Percentiles rank a stretch among this genome's conserved stretches.
Conservation (phyloP, 2,329 filamentous ascomycete species). For the Daldinia sp. region DNA sequence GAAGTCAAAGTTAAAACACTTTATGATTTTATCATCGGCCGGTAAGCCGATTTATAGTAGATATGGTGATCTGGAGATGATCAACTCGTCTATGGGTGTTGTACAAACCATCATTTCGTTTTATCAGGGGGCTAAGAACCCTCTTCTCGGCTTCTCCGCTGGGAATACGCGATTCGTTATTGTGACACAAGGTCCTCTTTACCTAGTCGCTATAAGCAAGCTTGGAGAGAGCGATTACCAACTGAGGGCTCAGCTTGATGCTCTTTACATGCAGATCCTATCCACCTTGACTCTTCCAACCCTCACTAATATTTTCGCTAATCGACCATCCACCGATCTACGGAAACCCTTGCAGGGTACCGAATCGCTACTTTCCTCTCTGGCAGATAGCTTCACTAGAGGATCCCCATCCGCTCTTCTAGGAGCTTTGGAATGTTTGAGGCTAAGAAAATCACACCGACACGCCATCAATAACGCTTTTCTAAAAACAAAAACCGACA, state of each 20-base stretch:
- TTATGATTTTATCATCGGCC: conserved; percentile 93
- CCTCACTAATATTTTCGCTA: conserved; percentile 86
- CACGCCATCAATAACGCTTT: conserved; percentile 88
- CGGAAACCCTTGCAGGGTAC: conserved; percentile 91
- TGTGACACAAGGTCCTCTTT: conserved; percentile 84
- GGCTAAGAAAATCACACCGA: conserved; percentile 87
- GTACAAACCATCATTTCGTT: conserved; percentile 98
- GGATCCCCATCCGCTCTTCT: conserved; percentile 91
- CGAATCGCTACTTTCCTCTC: conserved; percentile 87
- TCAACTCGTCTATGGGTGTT: conserved; percentile 94
- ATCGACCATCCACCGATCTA: conserved; percentile 93
- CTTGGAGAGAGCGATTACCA: conserved; percentile 93
- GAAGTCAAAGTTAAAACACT: conserved; percentile 96
- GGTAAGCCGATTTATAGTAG: conserved; percentile 98
- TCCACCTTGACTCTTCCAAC: conserved; percentile 93
- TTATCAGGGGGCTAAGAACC: conserved; percentile 84
- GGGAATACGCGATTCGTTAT: conserved; percentile 88
- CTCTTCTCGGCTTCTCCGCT: conserved; percentile 86
- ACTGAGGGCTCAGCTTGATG: conserved; percentile 87
- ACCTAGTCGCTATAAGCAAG: conserved; percentile 92
- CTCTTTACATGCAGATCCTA: conserved; percentile 97
- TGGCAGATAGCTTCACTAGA: conserved; percentile 93
- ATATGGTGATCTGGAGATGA: conserved; percentile 88
- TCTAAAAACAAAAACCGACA: conserved; percentile 79
- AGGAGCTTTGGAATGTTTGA: conserved; percentile 93